These are phyloP conservation scores for Naganishia antarctica DNA, from an alignment of 768 basidiomycete genomes.

Conservation along the genomic window DNA sequence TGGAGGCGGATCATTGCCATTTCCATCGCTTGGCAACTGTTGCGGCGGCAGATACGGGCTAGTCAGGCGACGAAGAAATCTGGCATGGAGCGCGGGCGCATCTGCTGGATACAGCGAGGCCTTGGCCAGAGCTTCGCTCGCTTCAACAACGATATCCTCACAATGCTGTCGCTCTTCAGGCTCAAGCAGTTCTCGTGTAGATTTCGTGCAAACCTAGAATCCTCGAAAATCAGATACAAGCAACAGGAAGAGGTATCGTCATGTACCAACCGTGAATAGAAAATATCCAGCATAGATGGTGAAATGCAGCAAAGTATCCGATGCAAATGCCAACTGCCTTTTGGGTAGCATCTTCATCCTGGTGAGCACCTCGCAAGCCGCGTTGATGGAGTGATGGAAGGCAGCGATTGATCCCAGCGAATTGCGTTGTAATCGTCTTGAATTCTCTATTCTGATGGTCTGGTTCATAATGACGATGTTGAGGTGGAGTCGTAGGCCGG, in stretches of 20 bases:
- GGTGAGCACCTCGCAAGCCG: slow-evolving; percentile 30
- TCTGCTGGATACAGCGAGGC: slow-evolving; percentile 32
- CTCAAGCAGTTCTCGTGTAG: slow-evolving; percentile 26
- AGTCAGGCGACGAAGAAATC: slow-evolving; percentile 29
- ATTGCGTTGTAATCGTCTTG: slow-evolving; percentile 29
- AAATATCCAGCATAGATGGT: slow-evolving; percentile 35
- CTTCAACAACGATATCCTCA: slow-evolving; percentile 31
- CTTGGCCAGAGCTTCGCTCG: slow-evolving; percentile 31
- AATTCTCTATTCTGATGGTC: slow-evolving; percentile 27
- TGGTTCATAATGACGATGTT: slow-evolving; percentile 36
- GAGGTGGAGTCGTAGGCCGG: slow-evolving; percentile 32
- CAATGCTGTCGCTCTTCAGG: slow-evolving; percentile 32
- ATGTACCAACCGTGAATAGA: slow-evolving; percentile 31
- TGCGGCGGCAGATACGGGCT: slow-evolving; percentile 11
- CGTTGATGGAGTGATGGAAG: slow-evolving; percentile 33
- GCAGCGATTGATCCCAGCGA: slow-evolving; percentile 31
- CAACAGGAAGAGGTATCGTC: background rate
- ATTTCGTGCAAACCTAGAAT: slow-evolving; percentile 24
- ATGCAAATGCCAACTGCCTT: slow-evolving; percentile 29
- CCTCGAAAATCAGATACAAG: slow-evolving; percentile 19
- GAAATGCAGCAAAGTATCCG: slow-evolving; percentile 36
- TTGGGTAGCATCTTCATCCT: slow-evolving; percentile 29
- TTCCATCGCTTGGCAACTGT: background rate
- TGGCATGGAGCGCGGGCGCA: slow-evolving; percentile 33
- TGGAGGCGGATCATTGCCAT: background rate